Conservation (phyloP, 257 asterid genomes). For the Jaltomata sinuosa region DNA sequence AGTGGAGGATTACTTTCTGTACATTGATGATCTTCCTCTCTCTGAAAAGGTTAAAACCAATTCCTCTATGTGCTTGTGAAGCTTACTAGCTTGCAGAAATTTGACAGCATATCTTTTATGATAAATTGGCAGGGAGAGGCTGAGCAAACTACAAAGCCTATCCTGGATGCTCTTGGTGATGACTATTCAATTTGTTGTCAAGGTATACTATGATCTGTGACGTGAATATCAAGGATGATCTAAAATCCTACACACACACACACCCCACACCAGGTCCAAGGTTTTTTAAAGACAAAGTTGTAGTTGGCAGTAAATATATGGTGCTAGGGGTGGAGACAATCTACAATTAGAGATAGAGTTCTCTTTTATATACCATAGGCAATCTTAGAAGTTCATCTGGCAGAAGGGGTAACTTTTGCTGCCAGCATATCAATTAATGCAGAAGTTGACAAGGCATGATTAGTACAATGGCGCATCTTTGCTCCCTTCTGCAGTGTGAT, state of each 20-base stretch:
- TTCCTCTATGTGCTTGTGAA: neutral
- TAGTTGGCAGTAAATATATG: neutral
- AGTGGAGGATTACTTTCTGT: constrained; percentile 75
- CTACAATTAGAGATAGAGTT: neutral
- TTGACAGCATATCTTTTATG: constrained; percentile 1
- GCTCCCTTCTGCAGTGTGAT: neutral
- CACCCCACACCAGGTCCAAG: neutral
- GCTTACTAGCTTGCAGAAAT: neutral
- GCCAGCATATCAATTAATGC: neutral
- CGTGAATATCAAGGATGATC: neutral
- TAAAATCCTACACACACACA: neutral
- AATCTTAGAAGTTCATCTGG: neutral
- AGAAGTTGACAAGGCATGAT: neutral
- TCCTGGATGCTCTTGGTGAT: constrained; percentile 90
- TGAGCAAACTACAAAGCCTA: constrained; percentile 46
- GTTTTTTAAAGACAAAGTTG: neutral
- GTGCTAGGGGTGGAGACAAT: neutral
- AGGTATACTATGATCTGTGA: constrained; percentile 31
- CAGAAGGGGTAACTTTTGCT: neutral
- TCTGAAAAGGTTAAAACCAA: constrained; percentile 51
- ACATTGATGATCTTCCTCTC: constrained; percentile 73
- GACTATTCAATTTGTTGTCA: constrained; percentile 79
- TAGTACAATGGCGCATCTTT: neutral
- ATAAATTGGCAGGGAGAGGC: constrained; percentile 53
- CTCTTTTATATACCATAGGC: neutral